Base-by-base conservation (phyloP, 768 basidiomycete species). In the Hericium rajendrae region DNA sequence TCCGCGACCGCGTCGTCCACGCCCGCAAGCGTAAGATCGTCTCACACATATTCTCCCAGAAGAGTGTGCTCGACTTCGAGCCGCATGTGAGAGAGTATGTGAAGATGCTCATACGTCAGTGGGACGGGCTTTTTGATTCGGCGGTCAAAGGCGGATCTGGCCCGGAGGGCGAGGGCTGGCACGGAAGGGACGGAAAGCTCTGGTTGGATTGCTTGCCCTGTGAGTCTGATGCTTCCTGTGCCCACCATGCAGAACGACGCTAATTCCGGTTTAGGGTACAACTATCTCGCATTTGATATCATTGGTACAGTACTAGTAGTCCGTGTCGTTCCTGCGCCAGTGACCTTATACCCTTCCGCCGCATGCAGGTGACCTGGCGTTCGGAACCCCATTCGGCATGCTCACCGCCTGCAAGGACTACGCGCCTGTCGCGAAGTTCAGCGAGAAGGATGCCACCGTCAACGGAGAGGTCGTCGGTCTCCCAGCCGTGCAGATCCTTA, bases 21-120 rank as follows among this genome's bases (percentile, higher is more conserved):
- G 77, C 88, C 2, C 82, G 91, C 46, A 94, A 93, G 70, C 83
- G 91, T 73, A 95, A 95, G 73, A 89, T 97, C 59, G 81, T 95
- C 49, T 85, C 89, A 0, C 83, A 89, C 66, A 85, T 91, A 64
- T 90, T 90, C 71, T 85, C 85, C 1, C 86, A 88, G 67, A 93
- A 93, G 74, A 88, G 71, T 55, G 90, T 95, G 4, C 68, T 89
- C 58, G 88, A 91, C 63, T 94, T 95, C 59, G 91, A 94, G 68
- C 88, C 89, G 0, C 81, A 90, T 59, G 80, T 92, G 56, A 74
- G 81, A 6, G 64, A 72, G 1, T 84, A 88, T 64, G 79, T 91
- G 13, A 68, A 64, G 0, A 72, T 77, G 38, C 68, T 93, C 55
- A 66, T 90, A 53, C 68, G 68, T 4, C 86, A 90, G 65, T 91